Base-by-base conservation (phyloP, 2,329 filamentous ascomycete species). In the Paecilomyces niveus region DNA sequence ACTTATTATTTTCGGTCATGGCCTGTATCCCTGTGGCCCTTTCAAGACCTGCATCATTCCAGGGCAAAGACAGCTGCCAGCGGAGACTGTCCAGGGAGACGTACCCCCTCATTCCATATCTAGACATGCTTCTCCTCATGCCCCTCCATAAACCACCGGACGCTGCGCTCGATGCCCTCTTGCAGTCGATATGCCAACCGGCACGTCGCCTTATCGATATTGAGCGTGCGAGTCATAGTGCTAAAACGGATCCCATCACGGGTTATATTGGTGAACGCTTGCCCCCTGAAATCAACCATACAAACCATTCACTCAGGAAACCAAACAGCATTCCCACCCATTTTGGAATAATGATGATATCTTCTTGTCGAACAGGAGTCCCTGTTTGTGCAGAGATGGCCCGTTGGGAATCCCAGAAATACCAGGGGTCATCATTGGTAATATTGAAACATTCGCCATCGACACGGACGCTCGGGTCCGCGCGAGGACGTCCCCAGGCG, bases 371-470 rank as follows among this genome's bases (percentile, higher is more conserved):
- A 7, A 65, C 59, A 3, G 62, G 60, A 31, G 65, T 39, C 5
- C 69, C 70, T 5, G 68, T 64, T n/a, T 56, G 60, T 29, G 62
- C 65, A 52, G 67, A 65, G 32, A 65, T 58, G 4, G 59, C 35
- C 13, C 67, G 63, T n/a, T 64, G 61, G 57, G 72, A 73, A 21
- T 68, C 68, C 72, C 71, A 74, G 63, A 74, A 73, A n/a, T 61
- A 59, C 6, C 67, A 55, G 2, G 64, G 71, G 50, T 70, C 58
- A 21, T 67, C 68, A 58, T 74, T 72, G 54, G 71, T 70, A 54
- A 74, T 63, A 58, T 69, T 63, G 64, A 73, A 74, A 18, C 66
- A 63, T 64, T 74, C 63, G 3, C 72, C 72, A 31, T 72, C 72
- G 9, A 74, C 66, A 8, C 21, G 53, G 26, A 29, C 26, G 26